Base-by-base conservation (phyloP, 1,284 basidiomycete genomes). In the Wallemia mellicola region DNA sequence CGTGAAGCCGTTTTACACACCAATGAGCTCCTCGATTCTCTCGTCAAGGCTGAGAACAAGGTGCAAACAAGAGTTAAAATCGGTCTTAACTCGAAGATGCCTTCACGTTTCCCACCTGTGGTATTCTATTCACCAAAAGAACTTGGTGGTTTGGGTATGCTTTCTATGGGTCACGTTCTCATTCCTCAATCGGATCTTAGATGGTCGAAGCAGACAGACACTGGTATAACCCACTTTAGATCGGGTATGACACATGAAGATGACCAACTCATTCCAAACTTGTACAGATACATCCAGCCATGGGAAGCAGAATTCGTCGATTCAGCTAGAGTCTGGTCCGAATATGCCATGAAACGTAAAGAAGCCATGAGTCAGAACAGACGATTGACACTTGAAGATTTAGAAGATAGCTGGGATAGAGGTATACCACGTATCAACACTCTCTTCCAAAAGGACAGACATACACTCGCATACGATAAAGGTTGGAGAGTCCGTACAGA, bases 241-340 rank as follows among this genome's bases (percentile, higher is more conserved):
- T 85, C 88, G 60, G 92, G 91, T 69, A 91, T 95, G 87, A 83
- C 83, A 19, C 86, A 91, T 55, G 57, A 62, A 28, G 61, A 89
- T 67, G 86, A 89, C 66, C 86, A 89, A 66, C 77, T 92, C 48
- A 95, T 96, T 68, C 92, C 92, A 32, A 96, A 95, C 71, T 71
- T 98, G 71, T 98, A 95, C 73, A 86, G 92, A 60, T 98, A 98
- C 72, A 78, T 98, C 24, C 87, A 95, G 68, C 92, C 92, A 27
- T 98, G 94, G 94, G 89, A 96, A 69, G 86, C 92, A 1, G 94
- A 99, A 70, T 98, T 99, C 74, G 72, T 94, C 63, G 94, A 99
- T 69, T 94, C 88, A 2, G 89, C 89, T 38, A 86, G 94, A 63
- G 94, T 98, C 27, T 99, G 94, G 94, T 87, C 86, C 1, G 94